A percentile compares a stretch with the other conserved stretches of the same genome.
Conservation (phyloP, 352 stramenopile species). For the Blastocystis sp. region DNA sequence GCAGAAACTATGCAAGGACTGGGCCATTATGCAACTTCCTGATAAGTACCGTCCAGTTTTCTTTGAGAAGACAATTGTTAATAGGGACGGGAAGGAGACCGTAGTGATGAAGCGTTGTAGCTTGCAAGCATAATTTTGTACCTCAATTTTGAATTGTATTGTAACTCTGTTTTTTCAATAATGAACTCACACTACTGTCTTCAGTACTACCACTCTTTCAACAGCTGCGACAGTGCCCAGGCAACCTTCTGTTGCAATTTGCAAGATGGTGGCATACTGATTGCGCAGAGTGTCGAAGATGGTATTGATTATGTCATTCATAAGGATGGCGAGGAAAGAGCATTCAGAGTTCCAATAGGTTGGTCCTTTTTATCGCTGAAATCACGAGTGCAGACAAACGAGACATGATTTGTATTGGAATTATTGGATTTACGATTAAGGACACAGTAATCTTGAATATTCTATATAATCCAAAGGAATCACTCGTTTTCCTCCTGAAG, state of each 20-base stretch:
- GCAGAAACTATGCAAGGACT: slow-evolving; percentile 40
- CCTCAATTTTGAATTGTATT: background rate
- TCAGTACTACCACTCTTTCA: slow-evolving; percentile 33
- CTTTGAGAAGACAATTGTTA: slow-evolving; percentile 9
- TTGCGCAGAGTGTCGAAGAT: background rate
- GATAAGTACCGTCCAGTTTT: slow-evolving; percentile 53
- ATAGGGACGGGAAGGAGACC: background rate
- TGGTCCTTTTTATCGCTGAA: background rate
- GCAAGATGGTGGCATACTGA: background rate
- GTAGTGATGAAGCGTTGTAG: slow-evolving; percentile 52
- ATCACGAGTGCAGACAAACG: background rate
- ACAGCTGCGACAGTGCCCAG: background rate
- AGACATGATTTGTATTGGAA: slow-evolving; percentile 12
- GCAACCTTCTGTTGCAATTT: slow-evolving; percentile 3
- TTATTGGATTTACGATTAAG: background rate
- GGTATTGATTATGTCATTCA: slow-evolving; percentile 18
- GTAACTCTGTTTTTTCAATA: background rate
- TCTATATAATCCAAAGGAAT: background rate
- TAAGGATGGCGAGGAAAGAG: background rate
- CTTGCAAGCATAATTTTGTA: background rate
- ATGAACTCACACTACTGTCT: background rate
- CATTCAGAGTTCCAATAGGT: background rate
- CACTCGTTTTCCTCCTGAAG: slow-evolving; percentile 35
- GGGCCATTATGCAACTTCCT: slow-evolving; percentile 54
- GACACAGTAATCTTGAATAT: background rate